Evolutionary conservation across 257 asterid species (phyloP).

Genomic region (Lithospermum erythrorhizon): DNA sequence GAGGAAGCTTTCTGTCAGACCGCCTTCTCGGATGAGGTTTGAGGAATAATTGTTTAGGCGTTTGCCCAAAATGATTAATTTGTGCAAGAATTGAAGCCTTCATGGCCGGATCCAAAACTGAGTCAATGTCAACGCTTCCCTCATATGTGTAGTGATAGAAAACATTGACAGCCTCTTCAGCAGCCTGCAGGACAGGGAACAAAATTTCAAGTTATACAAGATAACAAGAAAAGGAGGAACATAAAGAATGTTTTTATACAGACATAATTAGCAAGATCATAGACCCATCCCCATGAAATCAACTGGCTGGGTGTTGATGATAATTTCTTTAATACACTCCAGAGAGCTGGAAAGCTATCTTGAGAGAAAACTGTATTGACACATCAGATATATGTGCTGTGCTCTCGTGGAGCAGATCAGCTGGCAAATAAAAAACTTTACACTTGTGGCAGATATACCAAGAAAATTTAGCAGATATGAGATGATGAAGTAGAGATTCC

Average conservation of each 20-base stretch:
- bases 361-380: not conserved
- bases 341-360: not conserved
- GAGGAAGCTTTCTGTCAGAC: constrained; percentile 57
- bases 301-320: not conserved
- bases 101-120: constrained; percentile 94
- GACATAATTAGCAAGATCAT: not conserved
- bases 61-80: constrained; percentile 97
- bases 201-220: not conserved
- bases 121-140: constrained; percentile 97
- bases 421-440: not conserved
- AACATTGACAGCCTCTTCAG: constrained; percentile 95
- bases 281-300: not conserved
- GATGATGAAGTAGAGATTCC: constrained; percentile 15
- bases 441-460: not conserved
- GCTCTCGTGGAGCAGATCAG: not conserved
- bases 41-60: constrained; percentile 85
- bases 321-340: too few species aligned
- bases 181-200: constrained; percentile 51
- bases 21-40: constrained; percentile 93
- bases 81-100: constrained; percentile 98
- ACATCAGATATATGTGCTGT: not conserved
- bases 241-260: not conserved
- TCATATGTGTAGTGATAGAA: constrained; percentile 98
- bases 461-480: constrained; percentile 2
- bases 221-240: not conserved